Base-by-base conservation (phyloP, 2,329 filamentous ascomycete genomes). In the Lasiodiplodia citricola region DNA sequence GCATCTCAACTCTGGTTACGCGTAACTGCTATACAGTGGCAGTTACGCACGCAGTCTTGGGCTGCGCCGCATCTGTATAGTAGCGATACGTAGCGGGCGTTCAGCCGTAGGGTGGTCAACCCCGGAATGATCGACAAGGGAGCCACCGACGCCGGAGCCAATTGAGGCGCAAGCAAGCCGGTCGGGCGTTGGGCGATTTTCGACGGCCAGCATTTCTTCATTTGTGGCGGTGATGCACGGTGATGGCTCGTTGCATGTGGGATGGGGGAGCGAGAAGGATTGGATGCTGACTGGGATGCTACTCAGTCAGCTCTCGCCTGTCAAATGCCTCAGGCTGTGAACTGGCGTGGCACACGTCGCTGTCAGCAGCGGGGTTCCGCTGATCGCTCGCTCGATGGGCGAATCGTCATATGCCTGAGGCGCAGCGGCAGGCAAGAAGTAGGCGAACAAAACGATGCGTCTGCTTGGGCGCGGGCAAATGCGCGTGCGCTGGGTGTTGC, bases 91-190 rank as follows among this genome's bases (percentile, higher is more conserved):
- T 54, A 25, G 21, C 55, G 10, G 55, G 5, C 31, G 28, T 35
- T 35, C 28, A 41, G 35, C 35, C 55, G 41, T 6, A 37, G 31
- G 25, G 44, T 52, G 28, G 44, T 51, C 63, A 56, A 16, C 63
- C 63, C 63, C 63, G 63, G 63, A 66, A 66, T 66, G 63, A 66
- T 66, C 51, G 63, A 66, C 63, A 16, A 50, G 35, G 31, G n/a
- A 21, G 31, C 16, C 35, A 63, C n/a, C 55, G 55, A 58, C 23
- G 60, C 60, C 47, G 60, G 47, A 54, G 60, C 60, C 60, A 28
- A 64, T 35, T 44, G 58, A 14, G 58, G 57, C 57, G 57, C 57
- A 18, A 18, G 44, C 23, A 6, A n/a, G 38, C n/a, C 6, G 41
- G 41, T 18, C n/a, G 25, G n/a, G 16, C 28, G 28, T 18, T 52